Evolutionary conservation across 352 stramenopile genomes (phyloP).

Genomic region (Pseudoperonospora humuli): DNA sequence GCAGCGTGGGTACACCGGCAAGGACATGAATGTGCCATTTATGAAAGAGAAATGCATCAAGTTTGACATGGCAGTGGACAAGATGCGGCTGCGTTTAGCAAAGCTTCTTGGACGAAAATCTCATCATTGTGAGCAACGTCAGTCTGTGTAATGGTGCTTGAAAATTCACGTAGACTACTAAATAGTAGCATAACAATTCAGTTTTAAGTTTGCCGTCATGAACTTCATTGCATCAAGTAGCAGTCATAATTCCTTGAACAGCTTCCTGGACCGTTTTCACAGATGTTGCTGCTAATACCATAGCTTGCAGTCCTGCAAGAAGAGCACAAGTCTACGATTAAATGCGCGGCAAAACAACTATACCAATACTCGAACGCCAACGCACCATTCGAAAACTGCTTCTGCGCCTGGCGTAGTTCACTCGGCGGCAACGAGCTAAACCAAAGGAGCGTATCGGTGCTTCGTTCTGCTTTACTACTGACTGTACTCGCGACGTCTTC

Average conservation of each 20-base stretch:
- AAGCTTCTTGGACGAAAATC: constrained; percentile 9
- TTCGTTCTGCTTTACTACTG: not conserved
- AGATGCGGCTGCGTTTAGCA: constrained; percentile 27
- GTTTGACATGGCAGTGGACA: constrained; percentile 78
- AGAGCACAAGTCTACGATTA: not conserved
- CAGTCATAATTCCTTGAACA: constrained; percentile 8
- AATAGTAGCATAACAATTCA: no score
- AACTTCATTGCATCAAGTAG: not conserved
- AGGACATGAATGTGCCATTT: constrained; percentile 87
- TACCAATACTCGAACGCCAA: not conserved
- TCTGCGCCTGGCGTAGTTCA: constrained; percentile 54
- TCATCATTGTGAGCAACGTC: constrained; percentile 6
- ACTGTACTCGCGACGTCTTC: not conserved
- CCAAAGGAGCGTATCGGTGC: constrained; percentile 41
- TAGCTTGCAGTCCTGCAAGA: constrained; percentile 26
- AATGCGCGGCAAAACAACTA: not conserved
- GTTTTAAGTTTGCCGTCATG: not conserved
- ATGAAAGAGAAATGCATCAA: constrained; percentile 83
- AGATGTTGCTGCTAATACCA: constrained; percentile 25
- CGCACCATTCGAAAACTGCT: constrained; percentile 50
- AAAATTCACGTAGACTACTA: no score
- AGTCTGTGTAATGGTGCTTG: constrained; percentile 13
- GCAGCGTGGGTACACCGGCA: constrained; percentile 82
- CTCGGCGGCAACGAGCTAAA: constrained; percentile 66
- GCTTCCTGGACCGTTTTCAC: constrained; percentile 24